phyloP scores from a whole-genome alignment of 2,329 filamentous ascomycete genomes.

The Cordyceps sp. region DNA sequence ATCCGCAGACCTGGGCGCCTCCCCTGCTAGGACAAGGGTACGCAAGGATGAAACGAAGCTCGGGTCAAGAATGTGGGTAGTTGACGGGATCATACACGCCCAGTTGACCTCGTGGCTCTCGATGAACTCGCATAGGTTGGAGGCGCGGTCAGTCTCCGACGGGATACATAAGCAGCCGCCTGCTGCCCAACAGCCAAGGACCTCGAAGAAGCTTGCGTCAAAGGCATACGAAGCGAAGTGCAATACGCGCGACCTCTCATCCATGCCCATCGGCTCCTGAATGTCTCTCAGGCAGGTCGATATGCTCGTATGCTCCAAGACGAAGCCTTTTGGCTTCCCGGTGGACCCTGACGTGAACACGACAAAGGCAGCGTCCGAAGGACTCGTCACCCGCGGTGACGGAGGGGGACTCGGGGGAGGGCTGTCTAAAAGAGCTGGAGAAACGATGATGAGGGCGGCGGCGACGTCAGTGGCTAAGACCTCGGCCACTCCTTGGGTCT shows the following conservation, averaged over 20 bases:
- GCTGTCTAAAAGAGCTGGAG: not conserved
- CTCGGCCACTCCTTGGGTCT: not conserved
- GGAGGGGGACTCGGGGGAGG: not conserved
- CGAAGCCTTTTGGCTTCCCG: not conserved
- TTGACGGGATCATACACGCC: slow-evolving; percentile 1
- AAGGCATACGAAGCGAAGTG: slow-evolving; percentile 1
- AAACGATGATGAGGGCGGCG: not conserved
- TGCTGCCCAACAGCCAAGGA: not conserved
- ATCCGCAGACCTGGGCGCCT: not conserved
- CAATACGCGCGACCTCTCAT: not conserved
- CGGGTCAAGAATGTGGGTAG: not conserved
- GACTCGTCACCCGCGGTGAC: not conserved
- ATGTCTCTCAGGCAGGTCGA: slow-evolving; percentile 1
- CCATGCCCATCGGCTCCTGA: not conserved
- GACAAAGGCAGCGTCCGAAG: not conserved
- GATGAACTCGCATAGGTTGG: not conserved
- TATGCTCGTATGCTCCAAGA: not conserved
- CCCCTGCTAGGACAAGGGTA: slow-evolving; percentile 1
- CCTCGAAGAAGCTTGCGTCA: not conserved
- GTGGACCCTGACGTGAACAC: slow-evolving; percentile 1
- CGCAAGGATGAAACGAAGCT: not conserved
- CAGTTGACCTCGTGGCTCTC: slow-evolving; percentile 1
- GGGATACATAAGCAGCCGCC: slow-evolving; percentile 2
- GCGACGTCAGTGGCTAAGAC: not conserved
- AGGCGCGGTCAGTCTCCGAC: not conserved